Base-by-base conservation (phyloP, 1,139 yeast genomes). In the Lodderomyces margitis region DNA sequence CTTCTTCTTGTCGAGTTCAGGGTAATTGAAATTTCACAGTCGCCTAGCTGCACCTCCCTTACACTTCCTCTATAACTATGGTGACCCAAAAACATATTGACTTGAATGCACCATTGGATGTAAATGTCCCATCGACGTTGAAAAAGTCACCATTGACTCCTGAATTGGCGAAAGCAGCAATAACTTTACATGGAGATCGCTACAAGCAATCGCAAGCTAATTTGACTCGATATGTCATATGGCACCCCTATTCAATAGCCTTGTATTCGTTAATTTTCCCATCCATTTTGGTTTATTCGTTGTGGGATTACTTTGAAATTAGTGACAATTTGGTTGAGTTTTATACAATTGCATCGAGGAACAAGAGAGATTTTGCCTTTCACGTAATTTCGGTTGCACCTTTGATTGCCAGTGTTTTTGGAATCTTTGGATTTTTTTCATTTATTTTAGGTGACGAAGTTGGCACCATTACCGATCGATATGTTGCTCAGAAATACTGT, bases 131-230 rank as follows among this genome's bases (percentile, higher is more conserved):
- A 15, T 68, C 87, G 8, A 74, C 74, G 1, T 73, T 84, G 34
- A 64, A 59, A 42, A 59, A 62, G 41, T 51, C 75, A 0, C 55
- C 59, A 3, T 64, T 85, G 44, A 66, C 64, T 3, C 89, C 91
- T 1, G 78, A 75, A 27, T 67, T 70, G 37, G 68, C 83, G 2
- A 77, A 78, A 41, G 86, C 85, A 6, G 77, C 83, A 1, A 58
- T 82, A 42, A 79, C 77, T 42, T 62, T 84, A 43, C 80, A 82
- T 27, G 79, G 85, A 40, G 92, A 84, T 58, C 78, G 74, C 55
- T 70, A 78, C 45, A 69, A 82, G 44, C 83, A 76, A 56, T 64
- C 74, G 38, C 86, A 81, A 55, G 66, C 81, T 2, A 49, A 62
- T 28, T 70, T 81, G 40, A 80, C 78, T 52, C 65, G 61, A 43